Evolutionary conservation across 345 rosid species (phyloP), one percentile per base, ranked within the genome.

Genomic region (Atalantia buxifolia): DNA sequence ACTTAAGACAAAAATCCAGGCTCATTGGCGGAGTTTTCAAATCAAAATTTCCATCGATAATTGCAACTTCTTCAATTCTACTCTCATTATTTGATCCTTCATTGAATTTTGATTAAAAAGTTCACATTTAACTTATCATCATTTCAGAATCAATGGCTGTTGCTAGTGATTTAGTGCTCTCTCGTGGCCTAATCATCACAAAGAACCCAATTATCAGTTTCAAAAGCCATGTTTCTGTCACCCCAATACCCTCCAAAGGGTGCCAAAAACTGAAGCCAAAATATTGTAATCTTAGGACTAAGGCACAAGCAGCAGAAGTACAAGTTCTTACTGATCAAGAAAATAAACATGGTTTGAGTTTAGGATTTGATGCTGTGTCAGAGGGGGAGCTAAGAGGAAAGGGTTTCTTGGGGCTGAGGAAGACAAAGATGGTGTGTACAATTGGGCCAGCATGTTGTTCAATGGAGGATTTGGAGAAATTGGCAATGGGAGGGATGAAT

Each of bases 381-480:
- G 89, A 87, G 78, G 80, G 74, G 53, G 95, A 89, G 86, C 63
- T 89, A 86, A 83, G 87, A 45, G 92, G 87, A 76, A 89, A 85
- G 72, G 95, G 95, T 42, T 89, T 89, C 77, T 35, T 87, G 77
- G 92, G 95, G 72, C 78, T 89, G 90, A 84, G 95, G 89, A 91
- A 88, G 86, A 91, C 92, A 27, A 91, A 91, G 86, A 82, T 91
- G 3, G 95, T 91, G 74, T 89, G 92, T 83, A 91, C 95, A 3
- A 83, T 91, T 60, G 95, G 95, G 57, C 95, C 95, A 6, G 87
- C 95, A 1, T 91, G 90, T 71, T 82, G 86, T 53, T 88, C 91
- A 5, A 16, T 69, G 82, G 90, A 84, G 78, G 91, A 88, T 48
- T 73, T 91, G 86, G 92, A 91, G 88, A 83, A 82, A 68, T 36